Percentiles rank a stretch among this genome's conserved stretches.
Conservation (phyloP, 164 flowering plant species). For the Chloranthus sessilifolius region DNA sequence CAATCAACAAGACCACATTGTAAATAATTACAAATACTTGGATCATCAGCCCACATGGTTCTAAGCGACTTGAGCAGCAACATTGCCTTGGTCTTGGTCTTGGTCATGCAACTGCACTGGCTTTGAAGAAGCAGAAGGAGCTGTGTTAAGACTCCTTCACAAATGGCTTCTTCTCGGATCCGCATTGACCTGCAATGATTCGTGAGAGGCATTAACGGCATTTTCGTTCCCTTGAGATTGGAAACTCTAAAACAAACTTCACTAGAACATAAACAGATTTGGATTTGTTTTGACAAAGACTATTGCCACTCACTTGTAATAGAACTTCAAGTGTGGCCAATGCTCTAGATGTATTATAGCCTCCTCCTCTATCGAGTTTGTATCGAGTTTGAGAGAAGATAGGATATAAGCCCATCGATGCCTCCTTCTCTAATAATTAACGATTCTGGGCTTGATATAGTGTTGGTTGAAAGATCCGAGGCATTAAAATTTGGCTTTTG, state of each 20-base stretch:
- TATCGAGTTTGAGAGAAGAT: slow-evolving; percentile 18
- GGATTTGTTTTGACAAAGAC: slow-evolving; percentile 22
- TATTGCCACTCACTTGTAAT: slow-evolving; percentile 28
- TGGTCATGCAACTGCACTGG: slow-evolving; percentile 47
- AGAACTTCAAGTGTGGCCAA: slow-evolving; percentile 36
- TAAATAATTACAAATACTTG: slow-evolving; percentile 10
- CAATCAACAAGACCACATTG: no score
- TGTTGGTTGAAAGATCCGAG: slow-evolving; percentile 27
- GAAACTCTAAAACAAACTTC: slow-evolving; percentile 53
- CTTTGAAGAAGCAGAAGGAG: slow-evolving; percentile 55
- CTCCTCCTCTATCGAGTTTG: slow-evolving; percentile 7
- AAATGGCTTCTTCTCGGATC: slow-evolving; percentile 44
- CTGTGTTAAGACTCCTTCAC: slow-evolving; percentile 50
- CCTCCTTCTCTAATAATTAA: slow-evolving; percentile 25
- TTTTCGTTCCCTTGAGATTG: slow-evolving; percentile 51
- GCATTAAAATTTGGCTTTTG: slow-evolving; percentile 14
- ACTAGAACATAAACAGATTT: slow-evolving; percentile 35
- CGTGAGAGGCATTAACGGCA: slow-evolving; percentile 32
- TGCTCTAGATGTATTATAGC: no score
- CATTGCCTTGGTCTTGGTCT: slow-evolving; percentile 55
- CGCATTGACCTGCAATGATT: slow-evolving; percentile 26
- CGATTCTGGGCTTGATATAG: slow-evolving; percentile 29
- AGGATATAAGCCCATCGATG: slow-evolving; percentile 27
- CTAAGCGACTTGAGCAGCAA: slow-evolving; percentile 57
- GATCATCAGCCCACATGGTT: no score